Conservation (phyloP, 2,329 filamentous ascomycete genomes). For the Xylaria sp. region DNA sequence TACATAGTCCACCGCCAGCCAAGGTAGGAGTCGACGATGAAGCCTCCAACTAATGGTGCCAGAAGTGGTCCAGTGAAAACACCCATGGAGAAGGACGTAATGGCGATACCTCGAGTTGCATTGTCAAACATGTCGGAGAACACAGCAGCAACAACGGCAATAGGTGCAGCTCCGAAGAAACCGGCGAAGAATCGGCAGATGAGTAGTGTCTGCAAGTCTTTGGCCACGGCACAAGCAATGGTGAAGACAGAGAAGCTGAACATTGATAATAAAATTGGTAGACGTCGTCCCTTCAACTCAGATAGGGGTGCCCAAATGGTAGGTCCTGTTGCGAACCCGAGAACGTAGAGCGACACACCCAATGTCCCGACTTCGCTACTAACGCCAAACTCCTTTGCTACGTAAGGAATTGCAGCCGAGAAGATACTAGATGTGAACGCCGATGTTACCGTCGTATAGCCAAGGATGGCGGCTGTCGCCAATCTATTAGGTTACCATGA, state of each 20-base stretch:
- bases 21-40: conserved; percentile 69
- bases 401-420: conserved; percentile 69
- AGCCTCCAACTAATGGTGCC: conserved; percentile 76
- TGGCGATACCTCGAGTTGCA: conserved; percentile 67
- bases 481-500: conserved; percentile 55
- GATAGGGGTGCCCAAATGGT: conserved; percentile 78
- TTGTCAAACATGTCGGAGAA: conserved; percentile 80
- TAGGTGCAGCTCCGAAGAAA: conserved; percentile 75
- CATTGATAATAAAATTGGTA: conserved; percentile 71
- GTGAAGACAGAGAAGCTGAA: conserved; percentile 77
- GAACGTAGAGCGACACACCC: conserved; percentile 75
- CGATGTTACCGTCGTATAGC: conserved; percentile 77
- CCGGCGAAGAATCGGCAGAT: conserved; percentile 80
- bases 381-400: conserved; percentile 70
- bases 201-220: conserved; percentile 76
- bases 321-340: conserved; percentile 72
- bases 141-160: conserved; percentile 76
- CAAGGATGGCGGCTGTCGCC: conserved; percentile 73
- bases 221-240: conserved; percentile 71
- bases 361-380: conserved; percentile 71
- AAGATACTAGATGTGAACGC: conserved; percentile 82
- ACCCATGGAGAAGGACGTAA: conserved; percentile 68
- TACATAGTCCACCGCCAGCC: conserved; percentile 82
- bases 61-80: conserved; percentile 75
- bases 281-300: conserved; percentile 74